Conservation (phyloP, 352 stramenopile species). For the Phytophthora idaei region DNA sequence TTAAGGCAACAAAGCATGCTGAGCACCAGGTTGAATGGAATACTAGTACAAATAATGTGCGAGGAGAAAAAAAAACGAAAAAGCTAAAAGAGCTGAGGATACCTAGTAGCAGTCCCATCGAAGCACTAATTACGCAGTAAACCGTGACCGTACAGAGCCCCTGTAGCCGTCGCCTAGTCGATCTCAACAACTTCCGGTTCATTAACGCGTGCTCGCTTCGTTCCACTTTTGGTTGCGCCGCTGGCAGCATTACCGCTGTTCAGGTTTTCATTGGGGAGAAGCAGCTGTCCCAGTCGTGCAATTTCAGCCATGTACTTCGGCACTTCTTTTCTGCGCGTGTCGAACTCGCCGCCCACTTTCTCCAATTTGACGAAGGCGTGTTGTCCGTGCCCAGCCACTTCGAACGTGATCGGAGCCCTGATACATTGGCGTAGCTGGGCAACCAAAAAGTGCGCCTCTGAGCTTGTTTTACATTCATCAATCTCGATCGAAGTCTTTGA, state of each 20-base stretch:
- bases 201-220: slow-evolving; percentile 1
- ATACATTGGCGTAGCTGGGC: slow-evolving; percentile 8
- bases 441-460: not conserved
- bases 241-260: not conserved
- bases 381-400: not conserved
- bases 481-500: slow-evolving; percentile 1
- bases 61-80: no score
- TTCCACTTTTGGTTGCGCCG: not conserved
- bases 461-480: slow-evolving; percentile 5
- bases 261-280: slow-evolving; percentile 2
- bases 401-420: slow-evolving; percentile 14
- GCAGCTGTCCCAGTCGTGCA: not conserved
- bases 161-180: slow-evolving; percentile 4
- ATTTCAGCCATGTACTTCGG: slow-evolving; percentile 17
- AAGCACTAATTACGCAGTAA: no score
- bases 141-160: no score
- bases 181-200: slow-evolving; percentile 6
- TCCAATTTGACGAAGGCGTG: slow-evolving; percentile 4
- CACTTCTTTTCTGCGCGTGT: slow-evolving; percentile 4
- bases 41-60: no score
- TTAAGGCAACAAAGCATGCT: no score
- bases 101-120: no score
- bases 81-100: no score
- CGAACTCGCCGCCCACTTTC: slow-evolving; percentile 24
- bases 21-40: no score